Evolutionary conservation across 306 rosid species (phyloP).

Genomic region (Cercis canadensis): DNA sequence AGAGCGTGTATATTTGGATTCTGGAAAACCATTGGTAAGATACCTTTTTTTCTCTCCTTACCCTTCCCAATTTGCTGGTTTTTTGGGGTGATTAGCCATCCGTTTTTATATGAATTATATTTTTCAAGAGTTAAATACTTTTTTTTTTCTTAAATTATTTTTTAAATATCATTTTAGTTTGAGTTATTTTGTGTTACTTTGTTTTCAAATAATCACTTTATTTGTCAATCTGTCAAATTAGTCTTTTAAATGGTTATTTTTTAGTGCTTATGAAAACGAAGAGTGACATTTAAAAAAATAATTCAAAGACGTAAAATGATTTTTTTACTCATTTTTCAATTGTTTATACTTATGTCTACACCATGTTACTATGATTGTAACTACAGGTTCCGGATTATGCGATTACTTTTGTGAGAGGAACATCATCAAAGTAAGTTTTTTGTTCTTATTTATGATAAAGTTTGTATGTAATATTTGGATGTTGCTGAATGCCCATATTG

Average conservation of each 20-base stretch:
- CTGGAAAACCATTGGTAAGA: slow-evolving; percentile 86
- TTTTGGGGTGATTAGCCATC: too few relatives aligned
- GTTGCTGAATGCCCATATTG: background rate
- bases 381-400: slow-evolving; percentile 86
- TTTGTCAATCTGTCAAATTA: too few relatives aligned
- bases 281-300: too few relatives aligned
- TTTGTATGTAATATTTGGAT: slow-evolving; percentile 9
- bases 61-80: too few relatives aligned
- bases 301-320: too few relatives aligned
- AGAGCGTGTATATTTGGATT: slow-evolving; percentile 56
- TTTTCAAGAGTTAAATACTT: background rate
- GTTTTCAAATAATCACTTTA: too few relatives aligned
- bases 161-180: background rate
- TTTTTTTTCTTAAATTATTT: background rate
- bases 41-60: background rate
- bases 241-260: too few relatives aligned
- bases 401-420: slow-evolving; percentile 65
- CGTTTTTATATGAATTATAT: too few relatives aligned
- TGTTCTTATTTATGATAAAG: background rate
- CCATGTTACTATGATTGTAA: background rate
- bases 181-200: too few relatives aligned
- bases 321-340: too few relatives aligned
- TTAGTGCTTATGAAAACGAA: too few relatives aligned
- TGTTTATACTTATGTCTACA: background rate
- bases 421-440: slow-evolving; percentile 82